Evolutionary conservation across 2,329 filamentous ascomycete species (phyloP), one percentile per base, ranked within the genome.

Genomic region (Atkinsonella hypoxylon): DNA sequence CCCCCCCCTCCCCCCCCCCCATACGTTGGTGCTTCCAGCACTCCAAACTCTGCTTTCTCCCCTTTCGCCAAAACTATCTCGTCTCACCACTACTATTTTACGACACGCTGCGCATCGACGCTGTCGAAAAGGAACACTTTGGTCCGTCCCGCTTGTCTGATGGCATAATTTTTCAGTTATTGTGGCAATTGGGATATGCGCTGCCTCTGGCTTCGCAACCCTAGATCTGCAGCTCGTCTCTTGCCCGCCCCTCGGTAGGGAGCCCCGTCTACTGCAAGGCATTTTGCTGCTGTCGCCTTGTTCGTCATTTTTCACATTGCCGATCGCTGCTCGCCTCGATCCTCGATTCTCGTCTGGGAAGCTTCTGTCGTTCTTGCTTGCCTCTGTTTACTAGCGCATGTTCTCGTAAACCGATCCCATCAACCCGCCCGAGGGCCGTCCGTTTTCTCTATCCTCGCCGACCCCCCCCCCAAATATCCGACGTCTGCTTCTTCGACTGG

Each of bases 181-280:
- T 56, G 61, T 58, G 62, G 64, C 66, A 67, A 68, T 67, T 68
- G 66, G 65, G 62, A 65, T 57, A 60, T 65, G 66, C 62, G 63
- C 65, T 65, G 59, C 57, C 59, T 57, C 57, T 62, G 65, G 60
- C 60, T 59, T 63, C 58, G 58, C 60, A 59, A 58, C 59, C 58
- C 57, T 55, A 58, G 60, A 61, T 57, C 57, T 63, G 56, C 47
- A 47, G 46, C 30, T 49, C 20, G 32, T 52, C 49, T 38, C 47
- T 47, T 39, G 30, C 20, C 40, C 48, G 26, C 47, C 45, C 44
- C 50, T 52, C 52, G 48, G 41, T 41, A 22, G 22, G 20, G 45
- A 45, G 26, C 48, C 45, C 40, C 26, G 42, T 46, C 43, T 30
- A 40, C 48, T 40, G 41, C 13, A 43, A 12, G 34, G 26, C 22